These are phyloP conservation scores for Trypanosoma cruzi DNA, from an alignment of 208 protist genomes.

Conservation along the genomic window DNA sequence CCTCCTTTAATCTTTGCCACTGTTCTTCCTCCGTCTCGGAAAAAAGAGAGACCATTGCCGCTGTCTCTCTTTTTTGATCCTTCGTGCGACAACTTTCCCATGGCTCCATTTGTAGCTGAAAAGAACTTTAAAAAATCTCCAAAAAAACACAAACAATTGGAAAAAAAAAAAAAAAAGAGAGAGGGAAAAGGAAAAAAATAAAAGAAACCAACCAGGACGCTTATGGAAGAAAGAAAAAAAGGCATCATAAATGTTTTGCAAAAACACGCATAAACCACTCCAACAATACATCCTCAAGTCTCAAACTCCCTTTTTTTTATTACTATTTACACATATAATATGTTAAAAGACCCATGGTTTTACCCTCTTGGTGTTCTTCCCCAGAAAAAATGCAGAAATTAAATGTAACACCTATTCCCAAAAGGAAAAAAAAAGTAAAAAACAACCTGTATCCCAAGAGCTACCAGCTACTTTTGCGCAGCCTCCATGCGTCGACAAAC, in stretches of 20 bases:
- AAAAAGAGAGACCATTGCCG: conserved; percentile 16
- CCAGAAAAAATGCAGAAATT: not conserved
- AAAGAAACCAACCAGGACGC: not conserved
- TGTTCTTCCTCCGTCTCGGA: conserved; percentile 48
- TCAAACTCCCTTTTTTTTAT: not conserved
- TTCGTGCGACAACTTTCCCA: conserved; percentile 21
- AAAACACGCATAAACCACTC: not conserved
- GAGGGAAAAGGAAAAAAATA: not conserved
- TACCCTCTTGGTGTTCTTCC: not conserved
- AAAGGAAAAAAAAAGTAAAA: not conserved
- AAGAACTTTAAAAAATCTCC: not conserved
- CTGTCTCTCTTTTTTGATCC: conserved; percentile 27
- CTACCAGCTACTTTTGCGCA: not conserved
- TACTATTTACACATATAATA: not conserved
- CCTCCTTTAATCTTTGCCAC: conserved; percentile 60
- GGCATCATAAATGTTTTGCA: not conserved
- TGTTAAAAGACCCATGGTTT: not conserved
- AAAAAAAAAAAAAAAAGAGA: conserved; percentile 6
- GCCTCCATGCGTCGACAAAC: conserved; percentile 21
- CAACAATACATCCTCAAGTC: not conserved
- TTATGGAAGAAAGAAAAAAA: not conserved
- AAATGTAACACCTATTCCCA: not conserved
- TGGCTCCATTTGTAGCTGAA: conserved; percentile 14
- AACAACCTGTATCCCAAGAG: not conserved
- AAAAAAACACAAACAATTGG: not conserved